Evolutionary conservation across 495 filamentous ascomycete species (phyloP), one percentile per base, ranked within the genome.

Genomic region (Venustampulla echinocandica): DNA sequence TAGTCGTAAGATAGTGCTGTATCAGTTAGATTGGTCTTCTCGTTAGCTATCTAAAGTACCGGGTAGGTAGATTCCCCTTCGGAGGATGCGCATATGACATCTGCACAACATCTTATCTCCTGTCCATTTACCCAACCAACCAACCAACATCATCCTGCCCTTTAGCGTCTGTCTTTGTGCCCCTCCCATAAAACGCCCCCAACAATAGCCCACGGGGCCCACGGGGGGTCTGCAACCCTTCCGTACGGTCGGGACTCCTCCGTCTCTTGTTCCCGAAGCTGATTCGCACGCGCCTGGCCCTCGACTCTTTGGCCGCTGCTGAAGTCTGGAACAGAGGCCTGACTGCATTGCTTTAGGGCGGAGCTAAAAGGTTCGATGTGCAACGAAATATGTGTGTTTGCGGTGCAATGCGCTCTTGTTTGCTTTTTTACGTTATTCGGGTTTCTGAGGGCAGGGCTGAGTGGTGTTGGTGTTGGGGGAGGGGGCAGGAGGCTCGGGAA

Each of bases 301-400:
- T n/a, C n/a, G n/a, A n/a, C n/a, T n/a, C n/a, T n/a, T n/a, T n/a
- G n/a, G n/a, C n/a, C n/a, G 17, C 17, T 37, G 9, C 6, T 17
- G 15, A 6, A 37, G 34, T 9, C 7, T 20, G 18, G 17, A 40
- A 11, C 17, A 9, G 18, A 22, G 10, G 4, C 11, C 9, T 40
- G 10, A 9, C 11, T 20, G 37, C 17, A 9, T 40, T 37, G 9
- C 34, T 6, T 37, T 40, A 40, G 37, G 17, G 37, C 22, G 37
- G 37, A 21, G 37, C 37, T 40, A 40, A 22, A n/a, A 21, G 9
- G 18, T 20, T 20, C 37, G 37, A 40, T 40, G 37, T 40, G 37
- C 37, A 40, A 40, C 37, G 15, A 37, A 11, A 11, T 18, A 37
- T 37, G 7, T 37, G 34, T 37, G 27, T n/a, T 30, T 30, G 33